Evolutionary conservation across 768 basidiomycete genomes (phyloP), one percentile per base, ranked within the genome.

Genomic region (Crassisporium funariophilum): DNA sequence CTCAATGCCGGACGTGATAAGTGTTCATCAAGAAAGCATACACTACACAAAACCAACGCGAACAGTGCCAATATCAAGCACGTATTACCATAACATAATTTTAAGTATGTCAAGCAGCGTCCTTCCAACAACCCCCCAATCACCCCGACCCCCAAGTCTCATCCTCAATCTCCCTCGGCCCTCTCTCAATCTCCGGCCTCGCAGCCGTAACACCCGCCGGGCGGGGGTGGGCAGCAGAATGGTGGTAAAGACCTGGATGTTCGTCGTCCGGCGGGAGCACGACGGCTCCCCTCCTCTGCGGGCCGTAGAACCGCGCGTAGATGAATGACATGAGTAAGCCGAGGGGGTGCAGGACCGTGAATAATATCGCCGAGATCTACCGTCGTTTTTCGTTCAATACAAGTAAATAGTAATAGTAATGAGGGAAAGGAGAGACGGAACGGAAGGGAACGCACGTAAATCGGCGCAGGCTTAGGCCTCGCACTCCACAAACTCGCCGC

Each of bases 321-420:
- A 80, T 40, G 16, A 72, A 57, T 0, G 78, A 65, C 0, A 68
- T 63, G 5, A 87, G 40, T 24, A 88, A 70, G 2, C 69, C 75
- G 2, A 91, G 64, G 1, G 89, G 88, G 46, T 84, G 84, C 0
- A 89, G 50, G 6, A 74, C 73, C 1, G 87, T 88, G 65, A 87
- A 89, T 20, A 77, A 50, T 23, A 89, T 74, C 0, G 70, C 73
- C 2, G 83, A 75, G 10, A 83, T 72, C 87, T 89, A 55, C 2
- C 11, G 9, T 13, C 23, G 15, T 4, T 21, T 37, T 20, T 4
- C 19, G 11, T 24, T 20, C 7, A 20, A 22, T 7, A 25, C 27
- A 8, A 34, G 25, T 19, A 33, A 35, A 45, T 35, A 44, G 13
- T 5, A 29, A 17, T 15, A 33, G n/a, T n/a, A n/a, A n/a, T n/a